Conservation (phyloP, 495 filamentous ascomycete genomes). For the Amniculicola lignicola region DNA sequence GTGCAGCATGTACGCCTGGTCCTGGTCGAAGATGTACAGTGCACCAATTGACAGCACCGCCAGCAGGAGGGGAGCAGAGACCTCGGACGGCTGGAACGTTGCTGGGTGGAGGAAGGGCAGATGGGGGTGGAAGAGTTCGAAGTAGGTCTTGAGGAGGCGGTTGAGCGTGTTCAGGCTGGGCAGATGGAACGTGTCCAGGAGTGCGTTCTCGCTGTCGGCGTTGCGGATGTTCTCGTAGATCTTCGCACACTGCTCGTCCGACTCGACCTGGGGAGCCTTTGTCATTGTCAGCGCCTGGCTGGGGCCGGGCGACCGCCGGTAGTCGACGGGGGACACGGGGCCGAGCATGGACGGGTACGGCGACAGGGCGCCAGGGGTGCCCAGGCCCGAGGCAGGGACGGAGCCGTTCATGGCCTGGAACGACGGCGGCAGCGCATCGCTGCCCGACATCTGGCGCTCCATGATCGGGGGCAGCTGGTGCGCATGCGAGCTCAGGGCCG, state of each 20-base stretch:
- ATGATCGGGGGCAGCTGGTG: slow-evolving; percentile 64
- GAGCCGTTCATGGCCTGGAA: slow-evolving; percentile 68
- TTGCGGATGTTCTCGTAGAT: slow-evolving; percentile 81
- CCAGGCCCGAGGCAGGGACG: slow-evolving; percentile 64
- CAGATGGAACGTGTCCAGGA: slow-evolving; percentile 84
- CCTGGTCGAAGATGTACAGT: slow-evolving; percentile 93
- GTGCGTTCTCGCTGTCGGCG: slow-evolving; percentile 73
- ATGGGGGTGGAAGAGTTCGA: slow-evolving; percentile 94
- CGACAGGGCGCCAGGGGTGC: slow-evolving; percentile 76
- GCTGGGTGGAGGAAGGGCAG: slow-evolving; percentile 93
- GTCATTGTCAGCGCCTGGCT: slow-evolving; percentile 44
- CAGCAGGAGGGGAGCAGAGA: slow-evolving; percentile 77
- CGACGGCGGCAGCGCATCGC: slow-evolving; percentile 58
- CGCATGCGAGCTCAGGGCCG: slow-evolving; percentile 53
- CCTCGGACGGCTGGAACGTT: slow-evolving; percentile 76
- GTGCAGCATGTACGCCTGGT: slow-evolving; percentile 93
- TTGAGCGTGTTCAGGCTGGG: slow-evolving; percentile 76
- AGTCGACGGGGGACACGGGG: slow-evolving; percentile 68
- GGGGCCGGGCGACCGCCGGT: slow-evolving; percentile 64
- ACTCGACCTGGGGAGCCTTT: slow-evolving; percentile 49
- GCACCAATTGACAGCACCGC: slow-evolving; percentile 94
- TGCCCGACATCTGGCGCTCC: slow-evolving; percentile 58
- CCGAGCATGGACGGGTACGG: slow-evolving; percentile 73
- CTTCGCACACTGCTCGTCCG: slow-evolving; percentile 75
- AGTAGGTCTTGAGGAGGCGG: slow-evolving; percentile 90